These are phyloP conservation scores for Cunninghamia lanceolata DNA, from an alignment of 75 land plant species.

Conservation along the genomic window DNA sequence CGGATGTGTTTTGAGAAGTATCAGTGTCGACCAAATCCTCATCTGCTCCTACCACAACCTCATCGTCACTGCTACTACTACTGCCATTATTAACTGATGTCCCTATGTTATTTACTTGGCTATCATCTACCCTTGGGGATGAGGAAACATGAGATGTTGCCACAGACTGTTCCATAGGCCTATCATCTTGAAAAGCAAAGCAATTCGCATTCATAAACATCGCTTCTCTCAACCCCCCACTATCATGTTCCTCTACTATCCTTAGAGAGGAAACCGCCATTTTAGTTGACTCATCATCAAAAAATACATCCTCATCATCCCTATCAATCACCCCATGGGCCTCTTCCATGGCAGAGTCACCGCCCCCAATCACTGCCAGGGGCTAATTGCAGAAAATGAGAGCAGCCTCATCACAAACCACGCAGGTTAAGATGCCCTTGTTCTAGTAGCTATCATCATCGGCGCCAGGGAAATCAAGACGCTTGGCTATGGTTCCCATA, in stretches of 20 bases:
- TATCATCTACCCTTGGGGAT: too few relatives aligned
- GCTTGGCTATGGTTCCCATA: conserved; percentile 92
- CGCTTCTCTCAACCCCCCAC: too few relatives aligned
- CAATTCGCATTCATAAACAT: conserved; percentile 77
- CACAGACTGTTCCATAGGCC: conserved; percentile 31
- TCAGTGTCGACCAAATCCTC: conserved; percentile 60
- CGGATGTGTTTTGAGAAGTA: conserved; percentile 23
- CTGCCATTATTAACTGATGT: conserved; percentile 20
- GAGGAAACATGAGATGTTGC: conserved; percentile 46
- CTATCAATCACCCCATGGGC: too few relatives aligned
- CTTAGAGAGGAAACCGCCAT: too few relatives aligned
- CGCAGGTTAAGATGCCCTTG: conserved; percentile 88
- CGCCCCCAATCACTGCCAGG: conserved; percentile 91
- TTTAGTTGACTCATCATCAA: too few relatives aligned
- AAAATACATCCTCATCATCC: too few relatives aligned
- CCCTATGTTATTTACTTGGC: conserved; percentile 5
- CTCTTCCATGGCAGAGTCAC: conserved; percentile 98
- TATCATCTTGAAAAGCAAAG: conserved; percentile 89
- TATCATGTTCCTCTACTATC: too few relatives aligned
- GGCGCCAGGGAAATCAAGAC: conserved; percentile 67
- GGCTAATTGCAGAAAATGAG: conserved; percentile 85
- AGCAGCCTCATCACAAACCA: conserved; percentile 94
- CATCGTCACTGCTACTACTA: conserved; percentile 35
- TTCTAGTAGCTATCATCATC: conserved; percentile 60
- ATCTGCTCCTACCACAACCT: conserved; percentile 48